Conservation (phyloP, 2,329 filamentous ascomycete species). For the Microdochium trichocladiopsis region DNA sequence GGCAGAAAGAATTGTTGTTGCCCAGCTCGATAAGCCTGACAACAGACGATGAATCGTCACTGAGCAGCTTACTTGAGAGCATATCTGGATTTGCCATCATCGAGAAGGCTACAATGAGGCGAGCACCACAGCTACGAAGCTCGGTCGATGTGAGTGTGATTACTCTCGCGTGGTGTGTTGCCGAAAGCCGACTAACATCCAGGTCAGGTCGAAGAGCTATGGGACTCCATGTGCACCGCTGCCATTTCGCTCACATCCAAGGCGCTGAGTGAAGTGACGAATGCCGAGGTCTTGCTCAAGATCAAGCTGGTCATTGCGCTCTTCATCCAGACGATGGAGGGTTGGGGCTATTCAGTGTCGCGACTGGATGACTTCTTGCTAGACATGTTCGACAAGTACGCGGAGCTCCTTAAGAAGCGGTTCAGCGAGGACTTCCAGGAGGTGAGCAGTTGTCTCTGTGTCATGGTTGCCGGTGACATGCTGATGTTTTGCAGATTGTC, state of each 20-base stretch:
- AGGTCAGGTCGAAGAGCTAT: slow-evolving; percentile 85
- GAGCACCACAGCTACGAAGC: slow-evolving; percentile 75
- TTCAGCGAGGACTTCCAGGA: slow-evolving; percentile 97
- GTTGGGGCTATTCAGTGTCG: slow-evolving; percentile 82
- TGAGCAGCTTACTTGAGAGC: slow-evolving; percentile 88
- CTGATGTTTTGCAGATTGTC: slow-evolving; percentile 43
- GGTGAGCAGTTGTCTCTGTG: slow-evolving; percentile 21
- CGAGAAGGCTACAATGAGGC: slow-evolving; percentile 87
- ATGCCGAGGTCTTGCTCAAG: slow-evolving; percentile 85
- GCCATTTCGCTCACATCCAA: slow-evolving; percentile 77
- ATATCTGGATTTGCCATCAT: slow-evolving; percentile 96
- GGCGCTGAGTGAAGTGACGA: slow-evolving; percentile 71
- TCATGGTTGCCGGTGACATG: slow-evolving; percentile 2
- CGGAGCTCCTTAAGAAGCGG: slow-evolving; percentile 78
- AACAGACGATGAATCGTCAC: slow-evolving; percentile 73
- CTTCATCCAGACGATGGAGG: slow-evolving; percentile 98
- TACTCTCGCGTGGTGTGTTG: too few relatives aligned
- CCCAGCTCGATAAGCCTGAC: slow-evolving; percentile 69
- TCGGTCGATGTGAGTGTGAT: slow-evolving; percentile 61
- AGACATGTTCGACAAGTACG: slow-evolving; percentile 89
- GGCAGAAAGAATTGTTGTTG: slow-evolving; percentile 86
- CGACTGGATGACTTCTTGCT: slow-evolving; percentile 79
- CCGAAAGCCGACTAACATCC: slow-evolving; percentile 1
- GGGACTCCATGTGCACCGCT: slow-evolving; percentile 95
- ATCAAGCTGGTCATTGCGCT: slow-evolving; percentile 89